phyloP scores from a whole-genome alignment of 177 flowering plant species.

The Telopea speciosissima region DNA sequence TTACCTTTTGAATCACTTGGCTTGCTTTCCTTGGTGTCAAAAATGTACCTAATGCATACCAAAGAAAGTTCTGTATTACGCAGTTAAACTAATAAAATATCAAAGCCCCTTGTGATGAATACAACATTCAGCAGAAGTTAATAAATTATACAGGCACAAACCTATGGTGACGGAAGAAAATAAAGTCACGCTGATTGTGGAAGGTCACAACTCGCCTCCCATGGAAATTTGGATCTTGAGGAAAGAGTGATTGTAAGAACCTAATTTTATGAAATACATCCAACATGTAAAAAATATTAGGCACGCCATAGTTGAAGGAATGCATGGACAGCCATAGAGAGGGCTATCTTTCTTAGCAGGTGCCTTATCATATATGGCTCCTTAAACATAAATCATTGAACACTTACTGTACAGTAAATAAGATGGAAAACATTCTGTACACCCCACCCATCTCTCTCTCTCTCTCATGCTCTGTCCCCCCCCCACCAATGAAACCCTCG shows the following conservation, averaged over 20 bases:
- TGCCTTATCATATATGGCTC: no score
- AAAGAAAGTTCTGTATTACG: slow-evolving; percentile 2
- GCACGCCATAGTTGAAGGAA: no score
- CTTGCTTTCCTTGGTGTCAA: slow-evolving; percentile 68
- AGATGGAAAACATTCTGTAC: no score
- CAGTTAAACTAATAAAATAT: not conserved
- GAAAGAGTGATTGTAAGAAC: slow-evolving; percentile 75
- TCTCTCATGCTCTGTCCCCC: no score
- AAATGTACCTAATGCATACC: slow-evolving; percentile 49
- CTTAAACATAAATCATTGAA: no score
- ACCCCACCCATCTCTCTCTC: no score
- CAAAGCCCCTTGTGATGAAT: not conserved
- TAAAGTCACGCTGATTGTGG: slow-evolving; percentile 90
- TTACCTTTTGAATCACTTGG: slow-evolving; percentile 32
- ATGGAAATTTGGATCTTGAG: slow-evolving; percentile 76
- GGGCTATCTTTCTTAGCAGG: no score
- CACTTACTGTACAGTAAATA: no score
- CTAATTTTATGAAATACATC: slow-evolving; percentile 28
- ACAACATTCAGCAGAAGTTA: not conserved
- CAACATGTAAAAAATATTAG: not conserved
- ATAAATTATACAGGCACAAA: slow-evolving; percentile 15
- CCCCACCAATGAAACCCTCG: no score
- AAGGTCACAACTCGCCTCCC: slow-evolving; percentile 92
- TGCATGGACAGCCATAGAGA: no score
- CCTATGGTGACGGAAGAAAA: slow-evolving; percentile 96